Conservation (phyloP, 305 asterid species). For the Rubia balearica region DNA sequence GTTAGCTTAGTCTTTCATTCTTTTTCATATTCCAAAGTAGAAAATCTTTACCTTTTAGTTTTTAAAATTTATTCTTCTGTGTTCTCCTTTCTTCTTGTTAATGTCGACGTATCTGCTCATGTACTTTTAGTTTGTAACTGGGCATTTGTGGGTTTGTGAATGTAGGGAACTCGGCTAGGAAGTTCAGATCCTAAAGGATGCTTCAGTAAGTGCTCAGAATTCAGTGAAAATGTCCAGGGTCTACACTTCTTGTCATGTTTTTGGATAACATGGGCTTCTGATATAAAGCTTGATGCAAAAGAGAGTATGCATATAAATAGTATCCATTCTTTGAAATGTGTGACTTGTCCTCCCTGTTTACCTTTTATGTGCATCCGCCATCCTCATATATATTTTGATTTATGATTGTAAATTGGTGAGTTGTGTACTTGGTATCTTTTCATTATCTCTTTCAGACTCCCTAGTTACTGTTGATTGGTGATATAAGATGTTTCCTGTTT, state of each 20-base stretch:
- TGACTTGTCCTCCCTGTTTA: background rate
- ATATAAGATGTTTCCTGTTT: background rate
- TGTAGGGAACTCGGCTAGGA: constrained; percentile 99
- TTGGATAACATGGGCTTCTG: background rate
- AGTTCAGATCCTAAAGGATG: constrained; percentile 99
- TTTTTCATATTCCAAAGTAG: background rate
- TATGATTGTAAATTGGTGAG: background rate
- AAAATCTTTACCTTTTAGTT: background rate
- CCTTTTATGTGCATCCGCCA: background rate
- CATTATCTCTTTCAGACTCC: background rate
- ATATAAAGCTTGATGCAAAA: background rate
- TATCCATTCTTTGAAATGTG: background rate
- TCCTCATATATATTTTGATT: background rate
- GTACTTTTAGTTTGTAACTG: background rate
- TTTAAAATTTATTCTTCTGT: background rate
- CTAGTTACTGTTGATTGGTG: background rate
- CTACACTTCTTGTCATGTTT: background rate
- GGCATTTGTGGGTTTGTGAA: background rate
- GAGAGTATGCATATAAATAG: background rate
- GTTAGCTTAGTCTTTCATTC: background rate
- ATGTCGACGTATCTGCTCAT: background rate
- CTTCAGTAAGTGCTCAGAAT: constrained; percentile 65
- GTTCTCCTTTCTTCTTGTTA: background rate
- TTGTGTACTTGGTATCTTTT: background rate
- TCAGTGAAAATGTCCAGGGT: background rate